Evolutionary conservation across 148 eudicot species (phyloP), one percentile per base, ranked within the genome.

Genomic region (Dianthus caryophyllus): DNA sequence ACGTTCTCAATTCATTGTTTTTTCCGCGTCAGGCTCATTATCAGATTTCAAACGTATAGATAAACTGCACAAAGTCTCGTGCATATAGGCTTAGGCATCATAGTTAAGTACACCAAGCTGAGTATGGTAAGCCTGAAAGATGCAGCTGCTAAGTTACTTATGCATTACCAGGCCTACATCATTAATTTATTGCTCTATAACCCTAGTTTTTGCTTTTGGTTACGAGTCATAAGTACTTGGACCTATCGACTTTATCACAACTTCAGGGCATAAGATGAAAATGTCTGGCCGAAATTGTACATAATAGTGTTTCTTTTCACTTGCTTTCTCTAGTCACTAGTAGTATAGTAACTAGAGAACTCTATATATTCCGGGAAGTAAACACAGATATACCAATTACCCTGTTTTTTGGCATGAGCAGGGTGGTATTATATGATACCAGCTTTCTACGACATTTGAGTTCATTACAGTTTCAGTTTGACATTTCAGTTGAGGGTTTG

Each of bases 1-100:
- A 61, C 41, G 71, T 9, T 56, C 74, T 75, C 22, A 55, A 33
- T 31, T 39, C 47, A 9, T 44, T 12, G 15, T 33, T 2, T 3
- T 33, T 33, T 33, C 7, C 4, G 38, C 7, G 7, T 33, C 3
- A 63, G 31, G 20, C 43, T 41, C n/a, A 46, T 62, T 39, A 2
- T n/a, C 14, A 33, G 16, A 36, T 60, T n/a, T n/a, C n/a, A n/a
- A n/a, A n/a, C n/a, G n/a, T n/a, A n/a, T n/a, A n/a, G n/a, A n/a
- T n/a, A n/a, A n/a, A n/a, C n/a, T n/a, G n/a, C n/a, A n/a, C n/a
- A n/a, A n/a, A n/a, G n/a, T 60, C 10, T 47, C 21, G 24, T 47
- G 21, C 57, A n/a, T 56, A 14, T 31, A 56, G n/a, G n/a, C n/a
- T n/a, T 20, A 29, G 38, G 21, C 61, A 29, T 56, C 61, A 5